Evolutionary conservation across 371 early-diverging fungal genomes (phyloP).

Genomic region (Zychaea mexicana): DNA sequence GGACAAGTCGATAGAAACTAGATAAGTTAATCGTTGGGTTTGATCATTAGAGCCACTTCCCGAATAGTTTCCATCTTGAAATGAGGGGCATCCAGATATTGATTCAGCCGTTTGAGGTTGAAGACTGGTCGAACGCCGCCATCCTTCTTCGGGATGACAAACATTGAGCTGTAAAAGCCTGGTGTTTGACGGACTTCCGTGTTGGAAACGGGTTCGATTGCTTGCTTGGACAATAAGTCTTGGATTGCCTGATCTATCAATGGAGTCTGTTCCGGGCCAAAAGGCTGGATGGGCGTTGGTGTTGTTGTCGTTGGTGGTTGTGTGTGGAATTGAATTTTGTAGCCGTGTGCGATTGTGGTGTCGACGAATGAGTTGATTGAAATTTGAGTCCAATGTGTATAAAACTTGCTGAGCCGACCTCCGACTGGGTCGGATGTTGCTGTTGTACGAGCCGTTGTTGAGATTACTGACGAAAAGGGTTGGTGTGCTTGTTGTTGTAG

Average conservation of each 20-base stretch:
- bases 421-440: too few relatives aligned
- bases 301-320: not conserved
- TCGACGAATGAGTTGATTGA: not conserved
- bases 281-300: not conserved
- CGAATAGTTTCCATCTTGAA: conserved; percentile 33
- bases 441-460: not conserved
- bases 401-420: not conserved
- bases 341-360: not conserved
- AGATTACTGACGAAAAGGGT: not conserved
- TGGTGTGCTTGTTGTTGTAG: not conserved
- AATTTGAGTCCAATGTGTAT: not conserved
- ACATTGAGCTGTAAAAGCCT: conserved; percentile 23
- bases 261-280: not conserved
- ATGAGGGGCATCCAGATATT: conserved; percentile 7
- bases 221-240: not conserved
- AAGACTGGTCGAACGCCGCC: conserved; percentile 23
- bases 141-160: conserved; percentile 24
- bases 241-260: not conserved
- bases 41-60: conserved; percentile 16
- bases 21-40: conserved; percentile 20
- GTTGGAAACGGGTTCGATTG: conserved; percentile 3
- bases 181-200: too few relatives aligned
- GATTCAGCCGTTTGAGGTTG: conserved; percentile 27
- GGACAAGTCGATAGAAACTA: conserved; percentile 16
- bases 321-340: not conserved